Evolutionary conservation across 2,329 filamentous ascomycete species (phyloP).

Genomic region (Myrmaecium sp.): DNA sequence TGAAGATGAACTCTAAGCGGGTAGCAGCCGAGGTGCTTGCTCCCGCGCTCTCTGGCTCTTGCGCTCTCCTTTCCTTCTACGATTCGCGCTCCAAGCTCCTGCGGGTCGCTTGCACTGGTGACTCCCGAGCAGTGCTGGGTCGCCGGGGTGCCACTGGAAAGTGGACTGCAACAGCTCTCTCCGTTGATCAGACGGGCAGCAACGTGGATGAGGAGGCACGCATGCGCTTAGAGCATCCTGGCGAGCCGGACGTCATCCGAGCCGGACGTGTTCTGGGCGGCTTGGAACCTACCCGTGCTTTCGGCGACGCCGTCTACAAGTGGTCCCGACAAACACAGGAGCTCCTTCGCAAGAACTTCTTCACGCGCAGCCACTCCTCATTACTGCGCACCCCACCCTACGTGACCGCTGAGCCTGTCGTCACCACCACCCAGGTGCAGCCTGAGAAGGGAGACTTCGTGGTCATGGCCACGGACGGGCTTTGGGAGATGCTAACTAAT

Average conservation of each 20-base stretch:
- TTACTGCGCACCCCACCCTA: constrained; percentile 85
- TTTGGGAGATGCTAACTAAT: constrained; percentile 99
- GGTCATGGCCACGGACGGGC: constrained; percentile 86
- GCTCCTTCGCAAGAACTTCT: constrained; percentile 70
- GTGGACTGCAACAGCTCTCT: constrained; percentile 81
- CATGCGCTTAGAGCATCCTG: constrained; percentile 71
- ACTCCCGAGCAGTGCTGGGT: constrained; percentile 87
- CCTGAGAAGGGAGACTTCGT: constrained; percentile 87
- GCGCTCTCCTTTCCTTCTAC: constrained; percentile 90
- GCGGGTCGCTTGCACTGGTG: constrained; percentile 87
- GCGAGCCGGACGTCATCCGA: constrained; percentile 70
- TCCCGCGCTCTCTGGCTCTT: constrained; percentile 90
- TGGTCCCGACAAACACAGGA: constrained; percentile 78
- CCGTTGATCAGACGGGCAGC: constrained; percentile 82
- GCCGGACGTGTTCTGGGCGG: constrained; percentile 86
- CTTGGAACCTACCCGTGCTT: constrained; percentile 81
- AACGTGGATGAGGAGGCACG: constrained; percentile 73
- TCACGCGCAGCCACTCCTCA: constrained; percentile 61
- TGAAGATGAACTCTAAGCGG: constrained; percentile 77
- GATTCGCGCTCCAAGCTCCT: constrained; percentile 74
- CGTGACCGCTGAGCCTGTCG: constrained; percentile 86
- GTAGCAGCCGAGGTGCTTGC: constrained; percentile 82
- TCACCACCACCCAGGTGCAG: constrained; percentile 83
- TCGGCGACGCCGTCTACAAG: constrained; percentile 94
- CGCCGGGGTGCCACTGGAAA: constrained; percentile 63